Evolutionary conservation across 345 rosid species (phyloP).

Genomic region (Erucastrum elatum): DNA sequence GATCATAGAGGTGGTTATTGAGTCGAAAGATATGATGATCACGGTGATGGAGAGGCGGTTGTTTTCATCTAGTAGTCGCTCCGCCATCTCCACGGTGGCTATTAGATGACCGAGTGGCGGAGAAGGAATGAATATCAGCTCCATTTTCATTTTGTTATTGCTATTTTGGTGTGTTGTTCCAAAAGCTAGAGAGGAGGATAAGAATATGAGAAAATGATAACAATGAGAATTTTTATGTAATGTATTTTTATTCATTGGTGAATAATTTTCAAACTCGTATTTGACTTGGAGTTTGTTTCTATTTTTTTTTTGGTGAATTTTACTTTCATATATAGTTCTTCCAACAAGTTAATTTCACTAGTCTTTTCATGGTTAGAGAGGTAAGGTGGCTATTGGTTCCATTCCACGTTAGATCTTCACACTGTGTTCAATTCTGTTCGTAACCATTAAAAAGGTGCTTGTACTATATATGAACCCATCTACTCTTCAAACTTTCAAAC

Average conservation of each 20-base stretch:
- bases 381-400: neutral
- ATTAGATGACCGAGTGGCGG: constrained; percentile 44
- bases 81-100: constrained; percentile 43
- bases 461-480: neutral
- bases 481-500: neutral
- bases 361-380: neutral
- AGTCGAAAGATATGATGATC: constrained; percentile 35
- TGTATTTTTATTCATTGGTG: neutral
- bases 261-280: neutral
- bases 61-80: constrained; percentile 39
- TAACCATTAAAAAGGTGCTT: neutral
- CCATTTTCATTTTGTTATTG: constrained; percentile 26
- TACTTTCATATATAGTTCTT: neutral
- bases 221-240: neutral
- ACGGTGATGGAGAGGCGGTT: constrained; percentile 41
- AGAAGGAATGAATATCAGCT: constrained; percentile 50
- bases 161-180: neutral
- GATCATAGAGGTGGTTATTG: constrained; percentile 13
- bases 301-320: too few relatives aligned
- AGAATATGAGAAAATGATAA: neutral
- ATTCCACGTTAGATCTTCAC: neutral
- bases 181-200: neutral
- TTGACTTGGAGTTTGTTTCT: neutral
- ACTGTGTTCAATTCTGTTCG: neutral
- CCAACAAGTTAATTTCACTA: neutral